Conservation (phyloP, 2,329 filamentous ascomycete genomes). For the Alternaria incomplexa region DNA sequence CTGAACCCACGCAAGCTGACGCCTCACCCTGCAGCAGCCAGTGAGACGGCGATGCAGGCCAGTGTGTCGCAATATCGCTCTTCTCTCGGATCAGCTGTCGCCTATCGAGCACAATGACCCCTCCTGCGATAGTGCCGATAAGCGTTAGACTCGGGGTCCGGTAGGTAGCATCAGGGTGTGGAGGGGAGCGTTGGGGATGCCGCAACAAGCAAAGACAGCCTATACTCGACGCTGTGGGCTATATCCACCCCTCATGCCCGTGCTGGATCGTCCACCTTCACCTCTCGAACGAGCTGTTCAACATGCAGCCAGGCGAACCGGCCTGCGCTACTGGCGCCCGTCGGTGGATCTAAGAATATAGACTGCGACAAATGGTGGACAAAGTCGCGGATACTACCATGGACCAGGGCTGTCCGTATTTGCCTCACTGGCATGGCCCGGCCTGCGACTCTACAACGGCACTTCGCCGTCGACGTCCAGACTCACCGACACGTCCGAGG, state of each 20-base stretch:
- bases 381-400: slow-evolving; percentile 17
- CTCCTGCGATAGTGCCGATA: slow-evolving; percentile 38
- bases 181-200: slow-evolving; percentile 25
- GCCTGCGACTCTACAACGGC: slow-evolving; percentile 21
- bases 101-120: slow-evolving; percentile 29
- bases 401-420: slow-evolving; percentile 22
- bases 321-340: slow-evolving; percentile 15
- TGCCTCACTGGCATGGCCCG: slow-evolving; percentile 31
- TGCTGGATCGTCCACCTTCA: slow-evolving; percentile 7
- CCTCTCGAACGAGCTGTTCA: slow-evolving; percentile 10
- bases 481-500: slow-evolving; percentile 38
- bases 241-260: not conserved
- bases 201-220: slow-evolving; percentile 26
- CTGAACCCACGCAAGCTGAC: slow-evolving; percentile 20
- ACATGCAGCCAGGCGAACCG: slow-evolving; percentile 14
- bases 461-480: slow-evolving; percentile 22
- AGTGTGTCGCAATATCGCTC: slow-evolving; percentile 25
- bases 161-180: slow-evolving; percentile 26
- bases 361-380: slow-evolving; percentile 16
- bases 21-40: slow-evolving; percentile 30
- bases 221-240: slow-evolving; percentile 13
- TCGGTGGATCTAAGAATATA: slow-evolving; percentile 28
- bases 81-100: slow-evolving; percentile 18
- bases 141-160: slow-evolving; percentile 30
- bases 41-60: slow-evolving; percentile 21